Percentiles rank a stretch among this genome's conserved stretches.
These are phyloP conservation scores for Cyclanthera cordifolia DNA, from an alignment of 306 rosid genomes.

Conservation along the genomic window DNA sequence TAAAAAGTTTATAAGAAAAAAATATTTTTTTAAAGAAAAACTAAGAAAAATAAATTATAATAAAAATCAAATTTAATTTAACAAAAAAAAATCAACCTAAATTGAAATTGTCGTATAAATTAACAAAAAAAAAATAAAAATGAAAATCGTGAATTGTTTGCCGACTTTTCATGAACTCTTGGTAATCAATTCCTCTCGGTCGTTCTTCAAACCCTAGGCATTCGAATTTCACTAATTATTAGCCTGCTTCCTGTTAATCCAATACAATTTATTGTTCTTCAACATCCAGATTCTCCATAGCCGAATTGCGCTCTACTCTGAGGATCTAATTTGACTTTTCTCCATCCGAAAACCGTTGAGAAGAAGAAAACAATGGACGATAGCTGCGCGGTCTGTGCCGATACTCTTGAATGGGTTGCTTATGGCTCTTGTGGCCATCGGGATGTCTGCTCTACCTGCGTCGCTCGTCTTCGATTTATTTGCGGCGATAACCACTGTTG, in stretches of 20 bases:
- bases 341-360: neutral
- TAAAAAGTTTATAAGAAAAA: too few relatives aligned
- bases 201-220: conserved; percentile 4
- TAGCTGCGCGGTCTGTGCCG: conserved; percentile 94
- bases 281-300: neutral
- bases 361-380: conserved; percentile 51
- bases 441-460: conserved; percentile 94
- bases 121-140: neutral
- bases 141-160: neutral
- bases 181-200: neutral
- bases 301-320: neutral
- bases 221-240: neutral
- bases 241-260: neutral
- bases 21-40: too few relatives aligned
- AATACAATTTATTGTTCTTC: neutral
- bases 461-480: conserved; percentile 88
- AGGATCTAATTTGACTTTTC: neutral
- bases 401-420: conserved; percentile 84
- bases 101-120: too few relatives aligned
- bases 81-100: too few relatives aligned
- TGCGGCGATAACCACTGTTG: conserved; percentile 81
- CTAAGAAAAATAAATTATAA: too few relatives aligned
- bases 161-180: neutral
- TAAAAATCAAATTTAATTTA: too few relatives aligned
- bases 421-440: conserved; percentile 85